These are phyloP conservation scores for Boletales sp. DNA, from an alignment of 768 basidiomycete genomes.

Conservation along the genomic window DNA sequence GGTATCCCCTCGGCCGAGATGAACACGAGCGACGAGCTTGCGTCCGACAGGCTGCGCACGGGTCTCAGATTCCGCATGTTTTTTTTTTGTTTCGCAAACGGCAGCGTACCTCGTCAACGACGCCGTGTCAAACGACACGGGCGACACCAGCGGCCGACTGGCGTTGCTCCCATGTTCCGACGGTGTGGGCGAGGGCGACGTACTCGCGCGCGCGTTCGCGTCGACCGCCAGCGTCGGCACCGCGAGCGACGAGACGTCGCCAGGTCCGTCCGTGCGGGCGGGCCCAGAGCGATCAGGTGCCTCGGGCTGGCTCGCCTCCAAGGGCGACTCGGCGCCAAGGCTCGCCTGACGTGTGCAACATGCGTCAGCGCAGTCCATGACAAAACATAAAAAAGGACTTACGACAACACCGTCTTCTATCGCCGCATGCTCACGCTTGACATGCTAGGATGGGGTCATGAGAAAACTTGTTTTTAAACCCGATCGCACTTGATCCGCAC, in stretches of 20 bases:
- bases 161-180: constrained; percentile 26
- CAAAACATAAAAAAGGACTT: constrained; percentile 1
- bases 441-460: constrained; percentile 14
- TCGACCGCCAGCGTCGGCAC: no score
- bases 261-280: no score
- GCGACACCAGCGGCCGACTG: constrained; percentile 6
- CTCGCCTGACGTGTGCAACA: constrained; percentile 2
- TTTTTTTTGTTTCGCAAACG: no score
- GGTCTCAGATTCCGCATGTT: no score
- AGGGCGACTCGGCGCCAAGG: background rate
- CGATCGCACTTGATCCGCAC: constrained; percentile 9
- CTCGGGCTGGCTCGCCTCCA: background rate
- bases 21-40: constrained; percentile 24
- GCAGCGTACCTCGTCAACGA: constrained; percentile 19
- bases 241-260: no score
- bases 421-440: constrained; percentile 16
- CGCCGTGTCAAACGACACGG: constrained; percentile 7
- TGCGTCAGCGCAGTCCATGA: constrained; percentile 2
- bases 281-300: no score
- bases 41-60: constrained; percentile 11
- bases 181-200: constrained; percentile 23
- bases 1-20: constrained; percentile 30
- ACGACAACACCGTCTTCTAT: background rate
- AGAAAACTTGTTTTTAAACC: constrained; percentile 2
- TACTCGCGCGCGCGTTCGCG: no score